Evolutionary conservation across 345 rosid genomes (phyloP).

Genomic region (Toxicodendron radicans): DNA sequence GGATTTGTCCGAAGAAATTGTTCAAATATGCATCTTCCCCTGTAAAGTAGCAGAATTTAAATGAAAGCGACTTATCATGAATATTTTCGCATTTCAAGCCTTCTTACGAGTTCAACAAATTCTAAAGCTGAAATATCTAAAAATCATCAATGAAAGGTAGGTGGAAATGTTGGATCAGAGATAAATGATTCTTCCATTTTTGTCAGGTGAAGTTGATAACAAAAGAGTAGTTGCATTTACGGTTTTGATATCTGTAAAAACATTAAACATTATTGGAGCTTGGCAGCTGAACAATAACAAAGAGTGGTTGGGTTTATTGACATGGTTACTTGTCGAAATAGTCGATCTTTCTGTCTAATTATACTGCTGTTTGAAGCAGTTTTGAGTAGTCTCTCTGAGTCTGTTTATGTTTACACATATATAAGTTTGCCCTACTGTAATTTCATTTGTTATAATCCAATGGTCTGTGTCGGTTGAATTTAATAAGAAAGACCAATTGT

Average conservation of each 20-base stretch:
- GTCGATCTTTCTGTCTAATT: no score
- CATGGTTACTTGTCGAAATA: no score
- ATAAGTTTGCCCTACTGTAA: no score
- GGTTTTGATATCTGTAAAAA: no score
- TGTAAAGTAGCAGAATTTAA: slow-evolving; percentile 6
- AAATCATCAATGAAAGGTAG: background rate
- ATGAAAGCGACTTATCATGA: background rate
- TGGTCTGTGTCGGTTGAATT: no score
- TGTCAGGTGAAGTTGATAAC: background rate
- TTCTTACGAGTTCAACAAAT: no score
- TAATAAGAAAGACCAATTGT: no score
- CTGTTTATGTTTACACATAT: no score
- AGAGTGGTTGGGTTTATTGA: background rate
- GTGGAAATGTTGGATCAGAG: background rate
- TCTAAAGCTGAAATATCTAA: no score
- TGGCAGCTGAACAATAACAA: background rate
- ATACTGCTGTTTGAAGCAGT: no score
- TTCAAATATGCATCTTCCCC: background rate
- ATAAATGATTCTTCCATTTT: background rate
- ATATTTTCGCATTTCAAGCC: background rate
- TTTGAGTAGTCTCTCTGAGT: no score
- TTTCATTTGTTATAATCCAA: no score
- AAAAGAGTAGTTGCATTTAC: background rate
- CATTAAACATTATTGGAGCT: background rate
- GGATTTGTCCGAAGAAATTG: background rate